Evolutionary conservation across 257 asterid species (phyloP).

Genomic region (Cynanchum wilfordii): DNA sequence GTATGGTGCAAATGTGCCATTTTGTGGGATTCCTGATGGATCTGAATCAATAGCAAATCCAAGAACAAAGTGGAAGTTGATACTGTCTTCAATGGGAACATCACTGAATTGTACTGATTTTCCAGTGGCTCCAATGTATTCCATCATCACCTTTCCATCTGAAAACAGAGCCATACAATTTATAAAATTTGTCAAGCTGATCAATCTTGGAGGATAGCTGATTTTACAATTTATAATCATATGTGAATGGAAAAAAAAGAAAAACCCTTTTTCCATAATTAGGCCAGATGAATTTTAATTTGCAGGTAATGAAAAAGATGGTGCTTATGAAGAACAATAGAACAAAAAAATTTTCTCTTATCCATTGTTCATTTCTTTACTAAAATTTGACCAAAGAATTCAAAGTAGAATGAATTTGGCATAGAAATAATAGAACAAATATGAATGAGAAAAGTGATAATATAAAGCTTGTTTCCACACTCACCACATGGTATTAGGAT

Average conservation of each 20-base stretch:
- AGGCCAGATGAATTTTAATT: too few species aligned
- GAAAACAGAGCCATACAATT: slow-evolving; percentile 2
- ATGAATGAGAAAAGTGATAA: not conserved
- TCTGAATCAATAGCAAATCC: slow-evolving; percentile 71
- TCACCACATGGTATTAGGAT: slow-evolving; percentile 29
- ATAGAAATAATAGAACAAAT: not conserved
- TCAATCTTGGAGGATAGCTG: not conserved
- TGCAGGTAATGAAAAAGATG: too few species aligned
- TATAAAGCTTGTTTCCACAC: not conserved
- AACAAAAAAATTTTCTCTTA: not conserved
- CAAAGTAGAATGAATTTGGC: not conserved
- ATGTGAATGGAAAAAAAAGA: too few species aligned
- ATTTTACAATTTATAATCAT: too few species aligned
- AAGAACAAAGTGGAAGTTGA: slow-evolving; percentile 63
- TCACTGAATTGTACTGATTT: slow-evolving; percentile 27
- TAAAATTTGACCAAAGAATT: too few species aligned
- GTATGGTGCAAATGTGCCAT: slow-evolving; percentile 57
- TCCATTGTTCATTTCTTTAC: not conserved
- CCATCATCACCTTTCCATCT: slow-evolving; percentile 81
- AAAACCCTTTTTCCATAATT: too few species aligned
- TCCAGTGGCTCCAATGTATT: slow-evolving; percentile 80
- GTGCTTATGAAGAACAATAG: too few species aligned
- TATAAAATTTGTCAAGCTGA: not conserved
- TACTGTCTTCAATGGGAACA: slow-evolving; percentile 45
- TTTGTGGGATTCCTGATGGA: slow-evolving; percentile 43